These are phyloP conservation scores for Podospora pseudopauciseta DNA, from an alignment of 495 filamentous ascomycete species.

Conservation along the genomic window DNA sequence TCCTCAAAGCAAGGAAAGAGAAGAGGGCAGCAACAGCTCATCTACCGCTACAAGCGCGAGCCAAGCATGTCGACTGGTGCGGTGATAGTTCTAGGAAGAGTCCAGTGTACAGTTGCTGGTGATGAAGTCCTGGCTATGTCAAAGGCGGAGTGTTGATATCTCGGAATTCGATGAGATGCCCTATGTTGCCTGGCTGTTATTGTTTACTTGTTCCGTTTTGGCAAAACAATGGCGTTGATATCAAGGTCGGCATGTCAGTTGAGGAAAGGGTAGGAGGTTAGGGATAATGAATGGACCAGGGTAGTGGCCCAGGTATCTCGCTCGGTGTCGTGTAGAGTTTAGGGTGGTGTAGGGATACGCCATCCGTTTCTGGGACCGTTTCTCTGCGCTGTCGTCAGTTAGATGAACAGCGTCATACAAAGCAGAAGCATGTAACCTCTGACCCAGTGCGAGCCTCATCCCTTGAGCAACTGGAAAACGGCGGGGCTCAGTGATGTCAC, in stretches of 20 bases:
- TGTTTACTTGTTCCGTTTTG: background rate
- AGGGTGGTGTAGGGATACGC: background rate
- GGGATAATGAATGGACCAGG: too few species aligned
- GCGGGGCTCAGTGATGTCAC: background rate
- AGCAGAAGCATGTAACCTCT: background rate
- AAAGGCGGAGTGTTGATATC: background rate
- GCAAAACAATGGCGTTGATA: background rate
- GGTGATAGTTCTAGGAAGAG: background rate
- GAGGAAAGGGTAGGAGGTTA: background rate
- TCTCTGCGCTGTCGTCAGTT: background rate
- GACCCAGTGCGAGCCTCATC: background rate
- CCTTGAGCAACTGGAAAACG: background rate
- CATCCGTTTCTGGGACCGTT: background rate
- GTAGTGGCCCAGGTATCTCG: background rate
- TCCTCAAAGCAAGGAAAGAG: slow-evolving; percentile 6
- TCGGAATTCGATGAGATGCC: too few species aligned
- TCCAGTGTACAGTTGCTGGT: too few species aligned
- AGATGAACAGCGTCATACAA: background rate
- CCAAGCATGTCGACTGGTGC: background rate
- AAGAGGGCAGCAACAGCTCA: background rate
- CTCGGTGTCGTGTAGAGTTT: background rate
- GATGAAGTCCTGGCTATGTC: too few species aligned
- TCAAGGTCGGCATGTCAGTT: background rate
- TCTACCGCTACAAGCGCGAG: slow-evolving; percentile 2
- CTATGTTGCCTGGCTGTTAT: background rate